These are phyloP conservation scores for Metschnikowia drakensbergensis DNA, from an alignment of 805 yeast species.

Conservation along the genomic window DNA sequence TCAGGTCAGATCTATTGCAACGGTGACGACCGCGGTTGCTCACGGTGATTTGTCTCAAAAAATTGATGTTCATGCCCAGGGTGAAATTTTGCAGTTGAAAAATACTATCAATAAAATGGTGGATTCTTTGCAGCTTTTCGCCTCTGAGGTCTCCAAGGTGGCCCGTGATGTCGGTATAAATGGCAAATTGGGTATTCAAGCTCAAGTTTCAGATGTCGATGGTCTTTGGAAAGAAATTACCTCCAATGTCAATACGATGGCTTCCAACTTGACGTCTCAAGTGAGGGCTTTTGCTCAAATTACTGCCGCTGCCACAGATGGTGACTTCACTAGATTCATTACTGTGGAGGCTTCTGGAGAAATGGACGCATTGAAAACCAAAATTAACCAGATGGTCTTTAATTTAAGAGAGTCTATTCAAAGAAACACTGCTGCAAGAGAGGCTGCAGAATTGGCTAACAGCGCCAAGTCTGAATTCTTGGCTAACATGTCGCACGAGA, in stretches of 20 bases:
- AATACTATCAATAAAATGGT: constrained; percentile 90
- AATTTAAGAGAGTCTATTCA: constrained; percentile 85
- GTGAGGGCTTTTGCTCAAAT: constrained; percentile 92
- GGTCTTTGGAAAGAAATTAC: constrained; percentile 92
- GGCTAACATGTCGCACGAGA: constrained; percentile 82
- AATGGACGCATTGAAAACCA: constrained; percentile 69
- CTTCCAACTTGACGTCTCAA: constrained; percentile 87
- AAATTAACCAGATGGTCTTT: constrained; percentile 59
- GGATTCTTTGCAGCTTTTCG: constrained; percentile 83
- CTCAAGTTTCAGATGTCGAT: constrained; percentile 85
- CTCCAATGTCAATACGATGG: constrained; percentile 90
- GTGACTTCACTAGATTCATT: constrained; percentile 84
- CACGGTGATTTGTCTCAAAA: constrained; percentile 84
- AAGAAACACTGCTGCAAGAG: constrained; percentile 89
- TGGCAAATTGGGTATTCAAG: constrained; percentile 89
- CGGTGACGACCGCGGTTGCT: constrained; percentile 89
- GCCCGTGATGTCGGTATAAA: constrained; percentile 93
- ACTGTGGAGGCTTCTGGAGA: constrained; percentile 92
- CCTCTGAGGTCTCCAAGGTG: constrained; percentile 82
- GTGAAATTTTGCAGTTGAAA: constrained; percentile 81
- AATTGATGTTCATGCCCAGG: constrained; percentile 86
- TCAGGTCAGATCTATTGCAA: constrained; percentile 85
- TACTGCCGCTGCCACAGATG: constrained; percentile 92
- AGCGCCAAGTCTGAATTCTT: constrained; percentile 85
- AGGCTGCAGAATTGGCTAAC: constrained; percentile 89